Conservation (phyloP, 2,329 filamentous ascomycete species). For the Epichloe sylvatica region DNA sequence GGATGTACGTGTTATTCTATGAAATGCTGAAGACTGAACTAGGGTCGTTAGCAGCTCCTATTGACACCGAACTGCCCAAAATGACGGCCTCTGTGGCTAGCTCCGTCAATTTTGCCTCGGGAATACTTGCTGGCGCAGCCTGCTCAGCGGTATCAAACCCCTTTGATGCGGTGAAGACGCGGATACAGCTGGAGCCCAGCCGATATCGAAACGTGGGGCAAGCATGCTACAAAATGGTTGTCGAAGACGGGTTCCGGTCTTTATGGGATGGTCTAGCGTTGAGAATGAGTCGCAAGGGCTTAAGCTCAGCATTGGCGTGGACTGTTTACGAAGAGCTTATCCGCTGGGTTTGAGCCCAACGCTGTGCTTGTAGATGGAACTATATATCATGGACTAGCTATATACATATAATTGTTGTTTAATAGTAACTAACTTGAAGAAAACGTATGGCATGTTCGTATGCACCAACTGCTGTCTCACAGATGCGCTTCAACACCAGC, state of each 20-base stretch:
- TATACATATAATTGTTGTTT: too few relatives aligned
- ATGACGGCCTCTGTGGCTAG: constrained; percentile 25
- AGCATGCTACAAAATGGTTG: constrained; percentile 63
- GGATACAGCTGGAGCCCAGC: constrained; percentile 77
- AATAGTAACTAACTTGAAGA: too few relatives aligned
- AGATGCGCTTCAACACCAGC: too few relatives aligned
- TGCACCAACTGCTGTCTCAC: too few relatives aligned
- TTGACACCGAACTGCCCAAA: constrained; percentile 8
- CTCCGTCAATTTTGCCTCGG: constrained; percentile 77
- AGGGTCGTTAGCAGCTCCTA: constrained; percentile 10
- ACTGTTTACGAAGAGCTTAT: constrained; percentile 93
- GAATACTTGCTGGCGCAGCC: constrained; percentile 62
- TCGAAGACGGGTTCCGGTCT: constrained; percentile 64
- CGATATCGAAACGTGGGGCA: constrained; percentile 72
- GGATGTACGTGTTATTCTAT: constrained; percentile 87
- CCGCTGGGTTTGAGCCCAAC: constrained; percentile 30
- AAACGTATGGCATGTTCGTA: too few relatives aligned
- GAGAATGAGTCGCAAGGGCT: constrained; percentile 77
- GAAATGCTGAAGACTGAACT: constrained; percentile 64
- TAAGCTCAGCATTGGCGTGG: constrained; percentile 93
- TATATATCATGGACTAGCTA: too few relatives aligned
- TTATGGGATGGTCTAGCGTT: constrained; percentile 78
- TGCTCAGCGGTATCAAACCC: constrained; percentile 89
- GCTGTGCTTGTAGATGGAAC: too few relatives aligned
- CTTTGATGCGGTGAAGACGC: constrained; percentile 91